Percentiles rank a stretch among this genome's conserved stretches.
Conservation (phyloP, 805 yeast species). For the Monosporozyma siamensis region DNA sequence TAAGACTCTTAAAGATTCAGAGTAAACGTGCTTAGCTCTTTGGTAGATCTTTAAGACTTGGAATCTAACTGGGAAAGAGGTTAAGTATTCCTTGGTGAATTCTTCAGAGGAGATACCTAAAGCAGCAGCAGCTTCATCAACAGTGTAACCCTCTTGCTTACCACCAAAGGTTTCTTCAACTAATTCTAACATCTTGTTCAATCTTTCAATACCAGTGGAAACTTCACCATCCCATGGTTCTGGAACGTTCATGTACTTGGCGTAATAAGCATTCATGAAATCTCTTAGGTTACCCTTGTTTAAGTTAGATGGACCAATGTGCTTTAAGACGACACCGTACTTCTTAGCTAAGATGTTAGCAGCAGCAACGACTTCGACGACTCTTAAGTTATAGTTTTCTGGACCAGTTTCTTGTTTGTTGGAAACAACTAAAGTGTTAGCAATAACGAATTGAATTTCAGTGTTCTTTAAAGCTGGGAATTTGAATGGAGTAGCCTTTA, state of each 20-base stretch:
- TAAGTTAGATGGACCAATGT: slow-evolving; percentile 34
- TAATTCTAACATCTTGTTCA: slow-evolving; percentile 34
- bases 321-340: slow-evolving; percentile 35
- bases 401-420: slow-evolving; percentile 67
- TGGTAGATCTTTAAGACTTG: slow-evolving; percentile 44
- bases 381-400: slow-evolving; percentile 57
- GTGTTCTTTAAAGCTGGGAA: slow-evolving; percentile 39
- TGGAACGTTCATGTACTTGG: slow-evolving; percentile 17
- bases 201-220: slow-evolving; percentile 33
- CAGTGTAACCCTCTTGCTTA: slow-evolving; percentile 41
- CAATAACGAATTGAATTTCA: slow-evolving; percentile 45
- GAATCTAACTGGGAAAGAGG: slow-evolving; percentile 46
- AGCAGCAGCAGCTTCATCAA: slow-evolving; percentile 37
- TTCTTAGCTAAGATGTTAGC: slow-evolving; percentile 47
- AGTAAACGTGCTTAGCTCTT: slow-evolving; percentile 52
- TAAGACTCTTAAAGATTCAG: slow-evolving; percentile 51
- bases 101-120: slow-evolving; percentile 36
- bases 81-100: slow-evolving; percentile 37
- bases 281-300: slow-evolving; percentile 53
- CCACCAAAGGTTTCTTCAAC: slow-evolving; percentile 36
- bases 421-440: slow-evolving; percentile 53
- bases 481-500: slow-evolving; percentile 44
- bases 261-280: slow-evolving; percentile 44
- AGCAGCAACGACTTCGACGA: slow-evolving; percentile 63
- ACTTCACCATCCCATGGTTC: slow-evolving; percentile 42